Conservation (phyloP, 2,329 filamentous ascomycete genomes). For the Colletotrichum sp. region DNA sequence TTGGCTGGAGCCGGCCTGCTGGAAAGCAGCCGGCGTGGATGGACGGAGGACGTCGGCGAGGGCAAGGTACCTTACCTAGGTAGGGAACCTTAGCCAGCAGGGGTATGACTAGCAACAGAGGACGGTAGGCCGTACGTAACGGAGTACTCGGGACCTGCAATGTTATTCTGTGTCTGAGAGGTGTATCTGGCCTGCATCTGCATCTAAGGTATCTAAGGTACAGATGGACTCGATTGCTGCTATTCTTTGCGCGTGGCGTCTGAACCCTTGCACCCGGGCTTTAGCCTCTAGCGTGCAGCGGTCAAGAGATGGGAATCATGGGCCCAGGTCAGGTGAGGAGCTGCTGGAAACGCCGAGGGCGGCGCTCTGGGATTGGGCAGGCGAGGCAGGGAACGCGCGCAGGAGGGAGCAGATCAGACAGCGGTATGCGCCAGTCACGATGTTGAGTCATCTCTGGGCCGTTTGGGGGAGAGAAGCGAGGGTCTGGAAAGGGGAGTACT, state of each 20-base stretch:
- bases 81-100: conserved; percentile 25
- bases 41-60: conserved; percentile 28
- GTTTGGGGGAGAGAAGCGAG: not conserved
- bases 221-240: conserved; percentile 10
- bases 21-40: conserved; percentile 29
- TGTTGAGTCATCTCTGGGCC: conserved; percentile 21
- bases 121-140: not conserved
- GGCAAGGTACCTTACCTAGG: not conserved
- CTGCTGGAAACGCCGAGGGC: conserved; percentile 25
- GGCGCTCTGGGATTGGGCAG: conserved; percentile 24
- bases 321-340: conserved; percentile 30
- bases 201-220: not conserved
- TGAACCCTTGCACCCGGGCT: not conserved
- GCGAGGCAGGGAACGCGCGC: conserved; percentile 21
- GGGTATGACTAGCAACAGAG: conserved; percentile 10
- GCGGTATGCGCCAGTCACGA: conserved; percentile 22
- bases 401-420: conserved; percentile 26
- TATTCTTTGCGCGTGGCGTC: conserved; percentile 23
- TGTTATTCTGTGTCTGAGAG: not conserved
- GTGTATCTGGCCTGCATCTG: not conserved
- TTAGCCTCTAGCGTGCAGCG: conserved; percentile 26
- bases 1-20: conserved; percentile 6
- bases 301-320: conserved; percentile 24
- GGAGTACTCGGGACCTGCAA: not conserved
- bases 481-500: not conserved